Conservation (phyloP, 73 alveolate genomes). For the Paramecium sexaurelia region DNA sequence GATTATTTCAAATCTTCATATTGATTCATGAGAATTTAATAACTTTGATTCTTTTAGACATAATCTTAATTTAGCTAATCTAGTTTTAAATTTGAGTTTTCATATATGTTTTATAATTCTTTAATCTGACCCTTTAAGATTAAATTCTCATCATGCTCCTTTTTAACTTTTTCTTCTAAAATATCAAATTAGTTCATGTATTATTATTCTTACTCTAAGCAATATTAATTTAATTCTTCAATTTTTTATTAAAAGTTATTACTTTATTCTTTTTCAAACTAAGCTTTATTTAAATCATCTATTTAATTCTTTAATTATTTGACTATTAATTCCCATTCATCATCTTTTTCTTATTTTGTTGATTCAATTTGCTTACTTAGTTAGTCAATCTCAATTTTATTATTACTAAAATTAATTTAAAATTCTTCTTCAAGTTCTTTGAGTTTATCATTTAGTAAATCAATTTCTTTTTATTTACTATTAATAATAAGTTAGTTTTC, state of each 20-base stretch:
- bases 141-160: neutral
- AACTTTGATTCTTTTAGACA: neutral
- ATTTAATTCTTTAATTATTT: neutral
- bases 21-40: neutral
- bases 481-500: neutral
- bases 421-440: neutral
- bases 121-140: neutral
- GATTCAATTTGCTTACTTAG: neutral
- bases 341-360: neutral
- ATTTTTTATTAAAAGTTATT: neutral
- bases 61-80: neutral
- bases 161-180: neutral
- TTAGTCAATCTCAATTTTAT: neutral
- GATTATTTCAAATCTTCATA: neutral
- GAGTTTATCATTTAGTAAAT: neutral
- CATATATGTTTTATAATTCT: neutral
- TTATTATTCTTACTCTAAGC: neutral
- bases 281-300: neutral
- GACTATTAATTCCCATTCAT: neutral
- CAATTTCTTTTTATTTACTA: neutral
- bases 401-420: neutral
- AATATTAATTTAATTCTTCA: neutral
- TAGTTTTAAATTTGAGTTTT: neutral
- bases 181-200: neutral
- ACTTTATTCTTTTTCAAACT: neutral